Evolutionary conservation across 495 filamentous ascomycete species (phyloP), one percentile per base, ranked within the genome.

Genomic region (Tuber calosporum): DNA sequence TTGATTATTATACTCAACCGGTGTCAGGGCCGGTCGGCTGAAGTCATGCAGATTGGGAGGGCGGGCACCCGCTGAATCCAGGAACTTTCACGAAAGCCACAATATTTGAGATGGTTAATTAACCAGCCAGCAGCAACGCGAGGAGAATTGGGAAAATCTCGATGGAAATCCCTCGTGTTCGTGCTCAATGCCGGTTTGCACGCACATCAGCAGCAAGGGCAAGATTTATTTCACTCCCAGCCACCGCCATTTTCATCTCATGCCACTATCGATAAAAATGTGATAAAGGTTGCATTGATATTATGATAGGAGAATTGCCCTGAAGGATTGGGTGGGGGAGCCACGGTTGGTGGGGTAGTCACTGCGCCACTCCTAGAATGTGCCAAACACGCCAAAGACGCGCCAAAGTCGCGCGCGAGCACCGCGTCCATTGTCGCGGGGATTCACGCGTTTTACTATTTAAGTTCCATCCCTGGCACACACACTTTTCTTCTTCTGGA

Each of bases 321-420:
- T 30, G 4, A 5, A n/a, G 53, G 53, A 26, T 6, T 17, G 9
- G 53, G 15, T 11, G 0, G 4, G 13, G 4, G 9, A 62, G 53
- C 53, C 53, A 62, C 26, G 26, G 53, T 62, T 62, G 13, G 53
- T 62, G 53, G 53, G 53, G 53, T 62, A 62, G 53, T 62, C 53
- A 62, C 53, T 62, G 53, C 53, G 53, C 53, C 53, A 62, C 53
- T 62, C 53, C 53, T 15, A 15, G 26, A 62, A 15, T 17, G 53
- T 34, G 5, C 53, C 26, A n/a, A 15, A 26, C 30, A 62, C 53
- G 11, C 53, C 53, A 62, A 34, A 62, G 53, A 62, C 53, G 53
- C 53, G 53, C 26, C 11, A 62, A 62, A 15, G 53, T 62, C 53
- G 53, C 53, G 53, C 53, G 53, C 17, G 45, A 11, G 26, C n/a